phyloP scores from a whole-genome alignment of 148 eudicot genomes.

The Cornus suecica region DNA sequence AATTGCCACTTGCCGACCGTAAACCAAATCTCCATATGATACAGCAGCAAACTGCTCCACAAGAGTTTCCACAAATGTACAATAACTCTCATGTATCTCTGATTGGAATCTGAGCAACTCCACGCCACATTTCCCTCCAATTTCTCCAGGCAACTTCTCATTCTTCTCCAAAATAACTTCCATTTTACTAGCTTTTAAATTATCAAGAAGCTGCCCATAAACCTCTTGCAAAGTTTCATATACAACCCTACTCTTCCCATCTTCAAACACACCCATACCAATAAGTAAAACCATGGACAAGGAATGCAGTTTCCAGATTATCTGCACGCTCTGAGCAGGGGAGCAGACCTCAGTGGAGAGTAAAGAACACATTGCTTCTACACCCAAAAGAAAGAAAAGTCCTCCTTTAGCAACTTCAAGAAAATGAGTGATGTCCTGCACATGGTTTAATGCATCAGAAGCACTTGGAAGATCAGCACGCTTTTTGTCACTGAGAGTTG shows the following conservation, averaged over 20 bases:
- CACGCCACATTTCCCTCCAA: constrained; percentile 12
- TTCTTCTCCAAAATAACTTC: constrained; percentile 6
- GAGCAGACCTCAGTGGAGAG: constrained; percentile 36
- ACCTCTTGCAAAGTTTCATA: constrained; percentile 66
- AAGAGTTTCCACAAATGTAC: constrained; percentile 72
- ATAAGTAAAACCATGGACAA: constrained; percentile 59
- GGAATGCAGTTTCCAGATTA: constrained; percentile 89
- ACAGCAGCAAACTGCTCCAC: constrained; percentile 86
- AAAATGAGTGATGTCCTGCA: constrained; percentile 21
- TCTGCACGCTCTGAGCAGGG: constrained; percentile 44
- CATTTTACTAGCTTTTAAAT: constrained; percentile 24
- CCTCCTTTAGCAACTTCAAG: constrained; percentile 76
- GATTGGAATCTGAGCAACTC: constrained; percentile 55
- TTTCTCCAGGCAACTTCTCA: constrained; percentile 12
- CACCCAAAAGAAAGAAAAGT: constrained; percentile 73
- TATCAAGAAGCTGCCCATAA: constrained; percentile 64
- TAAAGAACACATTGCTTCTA: constrained; percentile 62
- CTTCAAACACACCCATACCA: constrained; percentile 79
- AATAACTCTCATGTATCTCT: constrained; percentile 73
- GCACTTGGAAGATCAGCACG: constrained; percentile 18
- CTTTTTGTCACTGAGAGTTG: constrained; percentile 30
- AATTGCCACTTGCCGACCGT: constrained; percentile 70
- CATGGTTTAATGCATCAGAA: constrained; percentile 15
- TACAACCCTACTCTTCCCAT: constrained; percentile 61
- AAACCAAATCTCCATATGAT: constrained; percentile 79